Base-by-base conservation (phyloP, 768 basidiomycete genomes). In the Rhodotorula kratochvilovae region DNA sequence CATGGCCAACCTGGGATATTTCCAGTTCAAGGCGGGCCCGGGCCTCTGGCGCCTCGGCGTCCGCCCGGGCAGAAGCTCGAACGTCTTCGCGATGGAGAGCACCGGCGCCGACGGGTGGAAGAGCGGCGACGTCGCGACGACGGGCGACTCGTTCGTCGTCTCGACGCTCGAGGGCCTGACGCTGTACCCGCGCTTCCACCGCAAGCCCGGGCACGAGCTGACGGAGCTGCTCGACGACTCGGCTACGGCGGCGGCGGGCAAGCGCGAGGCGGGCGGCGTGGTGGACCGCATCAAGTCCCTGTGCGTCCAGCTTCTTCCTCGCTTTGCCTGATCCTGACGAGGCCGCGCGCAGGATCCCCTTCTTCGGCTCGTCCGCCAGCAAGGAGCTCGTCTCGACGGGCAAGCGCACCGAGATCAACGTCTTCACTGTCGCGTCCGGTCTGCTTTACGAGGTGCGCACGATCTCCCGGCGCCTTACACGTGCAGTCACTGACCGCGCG, bases 371-470 rank as follows among this genome's bases (percentile, higher is more conserved):
- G 8, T 35, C 42, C 7, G 6, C 79, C 35, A 66, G 69, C 46
- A 67, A 46, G 15, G 79, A 71, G 15, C 33, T 80, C 15, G 67
- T 77, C 0, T 63, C 76, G 3, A 63, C 76, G 1, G 77, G 71
- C 45, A 79, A 74, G 27, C 63, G 78, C 45, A 93, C 95, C 13
- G 91, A 96, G 43, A 96, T 98, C 81, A 98, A 99, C 77, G 95
- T 99, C 74, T 98, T 99, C 81, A 99, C 96, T 0, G 95, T 99
- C 27, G 96, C 96, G 13, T 98, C 96, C 1, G 96, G 96, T 1
- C 81, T 95, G 62, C 83, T 99, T 4, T 99, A 98, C 72, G 96
- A 98, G 87, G 95, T 93, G 66, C 39, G 84, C 12, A 59, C 57
- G 23, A 23, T 33, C 50, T 56, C 21, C 11, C 11, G 0, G 0